These are phyloP conservation scores for Ophiostoma novo-ulmi DNA, from an alignment of 2,329 filamentous ascomycete genomes.

Conservation along the genomic window DNA sequence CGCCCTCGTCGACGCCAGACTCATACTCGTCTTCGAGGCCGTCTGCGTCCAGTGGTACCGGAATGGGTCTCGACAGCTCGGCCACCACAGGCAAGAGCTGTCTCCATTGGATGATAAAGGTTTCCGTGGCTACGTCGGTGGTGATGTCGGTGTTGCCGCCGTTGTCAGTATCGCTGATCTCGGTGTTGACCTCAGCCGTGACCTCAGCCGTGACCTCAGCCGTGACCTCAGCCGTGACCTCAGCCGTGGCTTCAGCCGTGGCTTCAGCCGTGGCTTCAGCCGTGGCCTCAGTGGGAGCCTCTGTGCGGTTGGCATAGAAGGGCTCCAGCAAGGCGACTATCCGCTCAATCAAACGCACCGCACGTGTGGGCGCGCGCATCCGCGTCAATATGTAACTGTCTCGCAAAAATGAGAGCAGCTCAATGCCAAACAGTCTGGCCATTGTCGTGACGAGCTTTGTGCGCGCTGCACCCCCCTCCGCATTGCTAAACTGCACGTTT, in stretches of 20 bases:
- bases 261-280: constrained; percentile 17
- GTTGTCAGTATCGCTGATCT: not conserved
- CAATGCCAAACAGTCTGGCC: constrained; percentile 40
- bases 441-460: constrained; percentile 35
- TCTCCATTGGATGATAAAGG: not conserved
- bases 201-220: too few relatives aligned
- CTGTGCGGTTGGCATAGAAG: constrained; percentile 36
- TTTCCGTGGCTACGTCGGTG: constrained; percentile 24
- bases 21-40: constrained; percentile 3
- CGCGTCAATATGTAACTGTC: constrained; percentile 43
- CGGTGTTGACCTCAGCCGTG: constrained; percentile 27
- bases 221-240: too few relatives aligned
- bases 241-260: too few relatives aligned
- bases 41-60: not conserved
- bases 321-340: constrained; percentile 41
- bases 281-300: not conserved
- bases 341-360: constrained; percentile 41
- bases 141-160: not conserved
- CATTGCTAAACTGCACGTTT: constrained; percentile 31
- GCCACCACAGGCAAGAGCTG: constrained; percentile 1
- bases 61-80: not conserved
- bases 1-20: constrained; percentile 9
- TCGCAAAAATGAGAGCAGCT: constrained; percentile 44
- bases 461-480: constrained; percentile 33
- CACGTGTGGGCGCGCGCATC: constrained; percentile 40